Evolutionary conservation across 495 filamentous ascomycete genomes (phyloP).

Genomic region (Hypoxylon trugodes): DNA sequence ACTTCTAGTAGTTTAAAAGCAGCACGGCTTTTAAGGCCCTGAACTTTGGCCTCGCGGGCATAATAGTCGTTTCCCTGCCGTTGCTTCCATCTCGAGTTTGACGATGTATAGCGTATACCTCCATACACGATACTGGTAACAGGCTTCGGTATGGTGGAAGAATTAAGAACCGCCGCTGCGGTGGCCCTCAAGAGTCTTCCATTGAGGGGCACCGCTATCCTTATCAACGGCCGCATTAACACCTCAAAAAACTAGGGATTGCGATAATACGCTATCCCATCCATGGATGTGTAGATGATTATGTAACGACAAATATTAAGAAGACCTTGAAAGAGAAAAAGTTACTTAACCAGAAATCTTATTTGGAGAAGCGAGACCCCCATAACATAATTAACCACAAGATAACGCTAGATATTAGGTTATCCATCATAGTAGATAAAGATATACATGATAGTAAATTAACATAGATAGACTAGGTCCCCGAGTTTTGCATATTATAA

Average conservation of each 20-base stretch:
- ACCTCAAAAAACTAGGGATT: not conserved
- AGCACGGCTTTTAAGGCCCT: conserved; percentile 85
- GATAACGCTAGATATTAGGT: no score
- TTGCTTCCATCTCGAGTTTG: conserved; percentile 80
- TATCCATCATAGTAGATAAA: no score
- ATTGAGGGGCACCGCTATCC: conserved; percentile 37
- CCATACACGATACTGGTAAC: conserved; percentile 8
- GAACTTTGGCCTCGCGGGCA: conserved; percentile 73
- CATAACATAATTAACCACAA: no score
- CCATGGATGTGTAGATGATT: no score
- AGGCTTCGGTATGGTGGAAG: not conserved
- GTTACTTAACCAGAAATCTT: not conserved
- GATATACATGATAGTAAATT: no score
- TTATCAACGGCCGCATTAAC: conserved; percentile 36
- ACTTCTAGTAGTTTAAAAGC: conserved; percentile 92
- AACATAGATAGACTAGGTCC: no score
- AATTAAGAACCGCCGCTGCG: conserved; percentile 1
- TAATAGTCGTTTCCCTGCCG: conserved; percentile 78
- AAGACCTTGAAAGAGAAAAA: conserved; percentile 8
- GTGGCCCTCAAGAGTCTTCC: conserved; percentile 31
- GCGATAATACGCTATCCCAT: conserved; percentile 34
- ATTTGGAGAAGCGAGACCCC: no score
- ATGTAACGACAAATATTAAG: conserved; percentile 1
- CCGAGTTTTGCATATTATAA: no score
- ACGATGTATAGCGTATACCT: conserved; percentile 59